Evolutionary conservation across 148 eudicot species (phyloP), one percentile per base, ranked within the genome.

Genomic region (Pouteria glomerata): DNA sequence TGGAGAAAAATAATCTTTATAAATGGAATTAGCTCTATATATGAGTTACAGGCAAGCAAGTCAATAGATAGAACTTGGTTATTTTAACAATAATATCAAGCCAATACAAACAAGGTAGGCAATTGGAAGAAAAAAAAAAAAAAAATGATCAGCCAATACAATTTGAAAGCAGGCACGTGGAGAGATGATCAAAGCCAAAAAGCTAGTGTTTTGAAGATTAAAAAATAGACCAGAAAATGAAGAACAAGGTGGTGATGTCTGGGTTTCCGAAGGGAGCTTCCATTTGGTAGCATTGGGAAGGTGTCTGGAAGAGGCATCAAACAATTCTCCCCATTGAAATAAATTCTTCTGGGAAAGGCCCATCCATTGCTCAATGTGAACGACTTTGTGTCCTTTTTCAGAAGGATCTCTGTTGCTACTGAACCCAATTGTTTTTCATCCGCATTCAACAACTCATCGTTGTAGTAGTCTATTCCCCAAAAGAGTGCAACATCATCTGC

Each of bases 301-400:
- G 51, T 37, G 24, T 77, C 83, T 37, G 83, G 83, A 74, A 62
- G 74, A 15, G 86, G 74, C 86, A 83, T 83, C 30, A 75, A 65
- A 72, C 84, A 83, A 35, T 80, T 78, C 65, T 83, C 82, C 15
- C 86, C 86, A 53, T 76, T 76, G 53, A 83, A 50, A 63, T 83
- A 83, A 55, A 80, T 77, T 69, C 74, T 77, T 73, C 82, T 80
- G 3, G 86, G 86, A 23, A 80, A 78, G 11, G 73, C 80, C 87
- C 87, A 84, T 11, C 87, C 87, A 39, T 84, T 78, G 3, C 71
- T 57, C 30, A 84, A 55, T 0, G 87, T 84, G 66, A 84, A 84
- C 65, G 80, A 44, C 6, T 78, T 56, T 1, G 29, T 14, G 41
- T 84, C 84, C 78, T 84, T 84, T 31, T 31, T 57, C 68, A 84